A percentile compares a stretch with the other conserved stretches of the same genome.
Evolutionary conservation across 768 basidiomycete species (phyloP).

Genomic region (Rhizopogon rudus): DNA sequence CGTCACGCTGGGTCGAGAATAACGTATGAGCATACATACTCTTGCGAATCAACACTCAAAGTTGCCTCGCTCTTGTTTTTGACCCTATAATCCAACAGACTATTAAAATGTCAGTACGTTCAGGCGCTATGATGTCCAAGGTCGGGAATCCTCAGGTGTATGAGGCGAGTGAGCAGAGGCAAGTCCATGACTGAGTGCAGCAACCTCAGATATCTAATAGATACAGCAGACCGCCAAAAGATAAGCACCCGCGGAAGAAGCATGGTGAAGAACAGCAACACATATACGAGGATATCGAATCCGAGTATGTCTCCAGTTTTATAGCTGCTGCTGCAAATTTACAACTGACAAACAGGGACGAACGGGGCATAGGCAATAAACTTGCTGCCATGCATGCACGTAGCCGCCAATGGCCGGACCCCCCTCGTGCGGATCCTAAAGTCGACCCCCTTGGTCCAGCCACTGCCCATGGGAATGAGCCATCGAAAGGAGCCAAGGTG

Average conservation of each 20-base stretch:
- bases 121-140: constrained; percentile 44
- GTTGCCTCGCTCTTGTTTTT: background rate
- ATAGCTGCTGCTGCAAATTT: background rate
- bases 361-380: constrained; percentile 37
- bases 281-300: constrained; percentile 36
- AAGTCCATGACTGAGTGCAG: constrained; percentile 8
- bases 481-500: constrained; percentile 52
- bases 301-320: constrained; percentile 26
- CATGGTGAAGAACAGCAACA: constrained; percentile 29
- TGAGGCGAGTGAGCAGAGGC: constrained; percentile 46
- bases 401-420: constrained; percentile 27
- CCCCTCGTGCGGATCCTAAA: constrained; percentile 23
- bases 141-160: constrained; percentile 46
- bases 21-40: too few species aligned
- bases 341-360: constrained; percentile 27
- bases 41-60: too few species aligned
- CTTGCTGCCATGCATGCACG: constrained; percentile 29
- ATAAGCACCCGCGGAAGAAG: constrained; percentile 19
- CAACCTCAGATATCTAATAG: constrained; percentile 1
- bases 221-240: constrained; percentile 17
- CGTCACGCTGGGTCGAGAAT: background rate
- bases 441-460: constrained; percentile 47
- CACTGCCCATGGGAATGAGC: constrained; percentile 49
- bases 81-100: background rate
- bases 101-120: constrained; percentile 8